Evolutionary conservation across 306 rosid species (phyloP).

Genomic region (Myrica gale): DNA sequence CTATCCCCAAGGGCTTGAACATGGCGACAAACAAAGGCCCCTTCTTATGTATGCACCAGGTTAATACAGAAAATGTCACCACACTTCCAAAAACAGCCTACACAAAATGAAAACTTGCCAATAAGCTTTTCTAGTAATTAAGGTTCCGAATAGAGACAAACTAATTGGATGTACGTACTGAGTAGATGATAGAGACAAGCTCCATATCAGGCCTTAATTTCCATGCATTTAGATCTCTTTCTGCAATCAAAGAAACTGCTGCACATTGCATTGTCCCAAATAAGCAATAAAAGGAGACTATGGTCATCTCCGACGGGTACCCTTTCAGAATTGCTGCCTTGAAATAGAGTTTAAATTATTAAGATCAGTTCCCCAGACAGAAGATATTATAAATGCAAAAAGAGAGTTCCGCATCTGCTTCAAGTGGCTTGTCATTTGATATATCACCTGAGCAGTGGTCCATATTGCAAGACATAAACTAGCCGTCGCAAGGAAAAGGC

Average conservation of each 20-base stretch:
- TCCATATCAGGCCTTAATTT: constrained; percentile 42
- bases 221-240: constrained; percentile 54
- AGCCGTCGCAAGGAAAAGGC: constrained; percentile 47
- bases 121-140: constrained; percentile 1
- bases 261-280: constrained; percentile 68
- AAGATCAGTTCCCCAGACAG: constrained; percentile 28
- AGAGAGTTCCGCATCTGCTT: neutral
- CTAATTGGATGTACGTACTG: constrained; percentile 43
- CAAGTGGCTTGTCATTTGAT: neutral
- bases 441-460: constrained; percentile 52
- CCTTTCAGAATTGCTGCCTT: constrained; percentile 62
- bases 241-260: constrained; percentile 41
- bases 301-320: constrained; percentile 58
- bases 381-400: neutral
- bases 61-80: constrained; percentile 41
- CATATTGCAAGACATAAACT: constrained; percentile 40
- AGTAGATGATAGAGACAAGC: constrained; percentile 48
- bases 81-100: constrained; percentile 57
- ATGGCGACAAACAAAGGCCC: constrained; percentile 64
- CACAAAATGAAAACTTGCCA: constrained; percentile 1
- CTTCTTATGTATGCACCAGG: constrained; percentile 61
- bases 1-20: constrained; percentile 67
- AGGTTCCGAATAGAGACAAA: neutral
- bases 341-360: constrained; percentile 6
- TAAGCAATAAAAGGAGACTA: constrained; percentile 54